Evolutionary conservation across 306 rosid species (phyloP).

Genomic region (Rosa rugosa): DNA sequence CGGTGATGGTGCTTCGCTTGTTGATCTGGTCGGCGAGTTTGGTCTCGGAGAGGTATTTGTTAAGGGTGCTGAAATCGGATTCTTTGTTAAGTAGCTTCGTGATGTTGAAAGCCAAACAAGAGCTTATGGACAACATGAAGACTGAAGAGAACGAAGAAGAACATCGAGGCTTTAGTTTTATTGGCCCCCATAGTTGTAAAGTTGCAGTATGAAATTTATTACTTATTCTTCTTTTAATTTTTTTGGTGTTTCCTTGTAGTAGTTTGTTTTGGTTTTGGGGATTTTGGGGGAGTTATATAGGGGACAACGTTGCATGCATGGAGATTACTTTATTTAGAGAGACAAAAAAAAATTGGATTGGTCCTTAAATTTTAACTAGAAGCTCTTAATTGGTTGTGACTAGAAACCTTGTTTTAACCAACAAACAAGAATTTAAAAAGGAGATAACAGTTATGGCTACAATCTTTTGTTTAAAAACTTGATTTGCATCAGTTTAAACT

Average conservation of each 20-base stretch:
- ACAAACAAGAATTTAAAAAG: background rate
- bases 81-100: constrained; percentile 25
- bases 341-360: too few relatives aligned
- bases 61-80: constrained; percentile 39
- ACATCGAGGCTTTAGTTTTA: background rate
- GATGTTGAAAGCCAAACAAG: constrained; percentile 43
- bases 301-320: background rate
- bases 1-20: constrained; percentile 37
- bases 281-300: background rate
- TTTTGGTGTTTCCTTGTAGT: too few relatives aligned
- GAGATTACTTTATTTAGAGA: background rate
- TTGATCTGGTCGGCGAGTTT: constrained; percentile 48
- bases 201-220: background rate
- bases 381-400: background rate
- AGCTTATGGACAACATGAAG: constrained; percentile 17
- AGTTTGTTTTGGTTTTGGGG: background rate
- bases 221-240: background rate
- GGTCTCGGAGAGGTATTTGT: constrained; percentile 43
- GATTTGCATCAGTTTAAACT: too few relatives aligned
- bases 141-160: constrained; percentile 23
- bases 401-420: background rate
- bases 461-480: too few relatives aligned
- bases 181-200: background rate
- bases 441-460: background rate
- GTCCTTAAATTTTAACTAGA: background rate